Conservation (phyloP, 1,139 yeast species). For the Pichia sp. region DNA sequence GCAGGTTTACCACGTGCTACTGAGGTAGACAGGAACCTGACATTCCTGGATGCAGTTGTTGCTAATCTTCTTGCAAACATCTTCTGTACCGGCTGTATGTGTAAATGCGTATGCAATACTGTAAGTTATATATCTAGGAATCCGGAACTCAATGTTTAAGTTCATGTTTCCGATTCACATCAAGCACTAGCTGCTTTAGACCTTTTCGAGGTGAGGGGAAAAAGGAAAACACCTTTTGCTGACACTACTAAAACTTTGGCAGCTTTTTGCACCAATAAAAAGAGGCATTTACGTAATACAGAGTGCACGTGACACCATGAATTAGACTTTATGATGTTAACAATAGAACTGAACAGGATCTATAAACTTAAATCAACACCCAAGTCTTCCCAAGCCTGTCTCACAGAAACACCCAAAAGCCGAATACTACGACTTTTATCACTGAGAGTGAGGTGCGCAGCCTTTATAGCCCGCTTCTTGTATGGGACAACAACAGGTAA, state of each 20-base stretch:
- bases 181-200: background rate
- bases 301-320: slow-evolving; percentile 2
- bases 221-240: background rate
- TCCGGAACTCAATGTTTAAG: background rate
- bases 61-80: slow-evolving; percentile 17
- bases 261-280: background rate
- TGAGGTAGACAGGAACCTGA: slow-evolving; percentile 12
- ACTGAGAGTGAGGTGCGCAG: slow-evolving; percentile 54
- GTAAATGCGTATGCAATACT: too few species aligned
- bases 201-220: slow-evolving; percentile 13
- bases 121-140: too few species aligned
- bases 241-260: background rate
- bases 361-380: slow-evolving; percentile 13
- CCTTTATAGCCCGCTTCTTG: slow-evolving; percentile 45
- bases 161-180: slow-evolving; percentile 1
- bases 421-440: slow-evolving; percentile 74
- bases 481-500: slow-evolving; percentile 44
- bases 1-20: slow-evolving; percentile 13
- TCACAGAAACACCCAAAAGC: slow-evolving; percentile 67
- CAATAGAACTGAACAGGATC: too few species aligned
- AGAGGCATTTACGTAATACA: background rate
- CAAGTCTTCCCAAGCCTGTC: slow-evolving; percentile 44
- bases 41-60: slow-evolving; percentile 3
- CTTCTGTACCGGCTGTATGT: background rate
- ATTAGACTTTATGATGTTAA: too few species aligned